Base-by-base conservation (phyloP, 2,329 filamentous ascomycete genomes). In the Albophoma yamanashiensis region DNA sequence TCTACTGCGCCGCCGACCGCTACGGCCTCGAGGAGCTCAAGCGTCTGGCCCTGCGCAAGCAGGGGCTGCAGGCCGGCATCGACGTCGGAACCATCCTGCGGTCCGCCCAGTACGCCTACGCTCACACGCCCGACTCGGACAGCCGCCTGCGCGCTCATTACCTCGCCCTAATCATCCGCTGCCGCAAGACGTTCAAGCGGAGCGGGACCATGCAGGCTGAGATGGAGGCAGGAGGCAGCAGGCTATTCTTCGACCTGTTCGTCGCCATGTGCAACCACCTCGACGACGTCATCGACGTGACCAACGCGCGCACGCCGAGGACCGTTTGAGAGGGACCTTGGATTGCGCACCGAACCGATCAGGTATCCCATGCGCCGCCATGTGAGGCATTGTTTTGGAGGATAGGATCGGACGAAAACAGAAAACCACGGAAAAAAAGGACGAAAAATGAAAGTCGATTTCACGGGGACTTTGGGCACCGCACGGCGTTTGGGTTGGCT, bases 171-270 rank as follows among this genome's bases (percentile, higher is more conserved):
- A 96, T 97, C 77, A 96, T 97, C 81, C 89, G 92, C 80, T 93
- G 90, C 83, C 91, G 93, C 76, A 92, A 92, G 82, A 96, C 91
- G 71, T 97, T 97, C 78, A 97, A 96, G 88, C 87, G 89, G 78
- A 96, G 92, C 80, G 92, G 92, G 78, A 97, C 92, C 76, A 96
- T 97, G 92, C 92, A 97, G 84, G 88, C 89, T 80, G 92, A 97
- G 81, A 97, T 97, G 92, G 91, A 96, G 81, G 86, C 86, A 76
- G 92, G 92, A 75, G 92, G 79, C 71, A 83, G 85, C 78, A 92
- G 92, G 82, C 83, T 97, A 79, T 97, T 94, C 83, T 97, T 97
- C 79, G 92, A 97, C 82, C 82, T 97, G 76, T 97, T 97, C 76
- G 92, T 97, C 73, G 92, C 92, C 70, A 90, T 97, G 88, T 96